Percentiles rank a stretch among this genome's conserved stretches.
Conservation (phyloP, 139 green algal species). For the Deuterostichococcus epilithicus region DNA sequence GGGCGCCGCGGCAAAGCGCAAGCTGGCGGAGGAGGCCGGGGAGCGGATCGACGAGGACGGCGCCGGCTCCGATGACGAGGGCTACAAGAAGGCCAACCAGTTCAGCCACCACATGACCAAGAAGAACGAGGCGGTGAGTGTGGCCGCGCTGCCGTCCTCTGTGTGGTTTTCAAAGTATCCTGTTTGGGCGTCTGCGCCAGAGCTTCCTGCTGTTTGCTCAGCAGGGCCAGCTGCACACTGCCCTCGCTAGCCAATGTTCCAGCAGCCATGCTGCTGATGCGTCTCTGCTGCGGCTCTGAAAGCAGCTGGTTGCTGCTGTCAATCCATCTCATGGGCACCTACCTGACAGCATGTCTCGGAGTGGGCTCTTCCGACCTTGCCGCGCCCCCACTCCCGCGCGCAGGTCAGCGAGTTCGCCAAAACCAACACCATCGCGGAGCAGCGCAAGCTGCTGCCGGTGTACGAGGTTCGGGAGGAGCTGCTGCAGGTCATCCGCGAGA, state of each 20-base stretch:
- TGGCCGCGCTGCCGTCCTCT: too few species aligned
- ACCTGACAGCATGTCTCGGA: background rate
- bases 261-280: too few species aligned
- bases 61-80: slow-evolving; percentile 37
- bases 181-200: too few species aligned
- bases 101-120: slow-evolving; percentile 89
- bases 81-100: slow-evolving; percentile 36
- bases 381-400: background rate
- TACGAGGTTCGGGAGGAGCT: slow-evolving; percentile 82
- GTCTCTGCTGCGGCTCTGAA: too few species aligned
- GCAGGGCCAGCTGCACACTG: too few species aligned
- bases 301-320: too few species aligned
- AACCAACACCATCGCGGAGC: slow-evolving; percentile 84
- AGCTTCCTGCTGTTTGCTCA: too few species aligned
- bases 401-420: slow-evolving; percentile 77
- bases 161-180: too few species aligned
- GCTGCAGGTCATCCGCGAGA: slow-evolving; percentile 85
- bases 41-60: slow-evolving; percentile 15
- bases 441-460: slow-evolving; percentile 87
- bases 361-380: background rate
- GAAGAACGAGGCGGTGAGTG: slow-evolving; percentile 13
- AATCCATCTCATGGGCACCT: too few species aligned
- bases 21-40: slow-evolving; percentile 24
- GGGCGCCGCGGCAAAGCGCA: slow-evolving; percentile 42
- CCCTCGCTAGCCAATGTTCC: too few species aligned